A percentile compares a stretch with the other conserved stretches of the same genome.
Conservation (phyloP, 2,329 filamentous ascomycete species). For the Fusarium fujikuroi region DNA sequence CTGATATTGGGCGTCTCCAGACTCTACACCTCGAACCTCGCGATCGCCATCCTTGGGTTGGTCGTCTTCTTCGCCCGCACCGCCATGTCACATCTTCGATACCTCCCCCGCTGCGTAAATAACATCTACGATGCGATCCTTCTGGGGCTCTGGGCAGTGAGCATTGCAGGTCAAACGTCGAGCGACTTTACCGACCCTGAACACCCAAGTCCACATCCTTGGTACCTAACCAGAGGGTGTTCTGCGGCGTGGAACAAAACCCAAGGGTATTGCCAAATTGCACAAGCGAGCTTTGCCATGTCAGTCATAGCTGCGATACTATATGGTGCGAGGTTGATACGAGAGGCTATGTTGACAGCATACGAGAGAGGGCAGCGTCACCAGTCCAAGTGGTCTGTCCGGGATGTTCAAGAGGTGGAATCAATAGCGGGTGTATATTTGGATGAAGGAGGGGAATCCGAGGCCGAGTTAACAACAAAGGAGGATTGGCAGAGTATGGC, state of each 20-base stretch:
- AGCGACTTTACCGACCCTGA: conserved; percentile 42
- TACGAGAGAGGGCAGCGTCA: conserved; percentile 20
- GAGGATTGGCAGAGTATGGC: conserved; percentile 18
- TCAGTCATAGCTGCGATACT: conserved; percentile 34
- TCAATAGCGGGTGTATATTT: conserved; percentile 10
- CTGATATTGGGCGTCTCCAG: conserved; percentile 23
- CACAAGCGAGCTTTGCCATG: conserved; percentile 36
- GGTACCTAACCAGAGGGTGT: conserved; percentile 44
- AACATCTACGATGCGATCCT: conserved; percentile 47
- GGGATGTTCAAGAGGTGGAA: background rate
- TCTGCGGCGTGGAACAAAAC: conserved; percentile 25
- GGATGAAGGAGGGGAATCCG: conserved; percentile 2
- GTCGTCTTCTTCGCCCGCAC: conserved; percentile 43
- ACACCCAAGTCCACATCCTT: conserved; percentile 40
- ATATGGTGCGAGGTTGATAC: conserved; percentile 30
- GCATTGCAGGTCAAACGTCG: conserved; percentile 35
- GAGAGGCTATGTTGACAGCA: conserved; percentile 13
- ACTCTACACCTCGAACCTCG: conserved; percentile 44
- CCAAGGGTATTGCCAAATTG: conserved; percentile 32
- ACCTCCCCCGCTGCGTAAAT: conserved; percentile 40
- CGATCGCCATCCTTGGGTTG: conserved; percentile 46
- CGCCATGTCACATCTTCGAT: conserved; percentile 36
- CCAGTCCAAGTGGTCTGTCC: background rate
- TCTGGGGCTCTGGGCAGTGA: conserved; percentile 43
- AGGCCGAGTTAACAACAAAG: background rate